Conservation (phyloP, 805 yeast species). For the Saccharomycopsis synnaedendra region DNA sequence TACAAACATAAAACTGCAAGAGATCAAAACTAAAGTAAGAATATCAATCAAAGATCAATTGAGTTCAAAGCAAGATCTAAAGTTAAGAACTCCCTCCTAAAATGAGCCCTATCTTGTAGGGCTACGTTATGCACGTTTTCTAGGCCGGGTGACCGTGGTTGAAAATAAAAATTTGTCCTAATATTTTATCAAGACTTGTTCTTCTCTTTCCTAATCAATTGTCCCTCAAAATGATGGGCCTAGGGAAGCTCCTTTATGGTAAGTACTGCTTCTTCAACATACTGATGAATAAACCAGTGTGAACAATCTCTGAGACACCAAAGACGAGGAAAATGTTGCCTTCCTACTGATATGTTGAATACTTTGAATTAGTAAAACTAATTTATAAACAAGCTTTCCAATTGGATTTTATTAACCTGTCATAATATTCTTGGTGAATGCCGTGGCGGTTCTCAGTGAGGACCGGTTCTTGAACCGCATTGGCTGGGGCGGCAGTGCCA, state of each 20-base stretch:
- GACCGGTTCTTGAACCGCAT: constrained; percentile 46
- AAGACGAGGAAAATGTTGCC: constrained; percentile 9
- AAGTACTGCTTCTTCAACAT: constrained; percentile 15
- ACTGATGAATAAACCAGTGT: constrained; percentile 4
- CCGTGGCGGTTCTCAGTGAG: constrained; percentile 48
- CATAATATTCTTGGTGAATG: constrained; percentile 39
- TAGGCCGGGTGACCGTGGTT: too few relatives aligned
- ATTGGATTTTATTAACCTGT: constrained; percentile 19
- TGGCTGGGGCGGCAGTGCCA: constrained; percentile 20
- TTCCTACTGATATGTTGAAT: constrained; percentile 1
- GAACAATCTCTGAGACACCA: constrained; percentile 6
- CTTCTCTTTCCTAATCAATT: neutral
- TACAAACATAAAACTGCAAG: too few relatives aligned
- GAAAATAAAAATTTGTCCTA: neutral
- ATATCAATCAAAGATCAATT: too few relatives aligned
- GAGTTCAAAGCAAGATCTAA: too few relatives aligned
- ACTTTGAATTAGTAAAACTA: neutral
- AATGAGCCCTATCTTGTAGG: too few relatives aligned
- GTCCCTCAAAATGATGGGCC: constrained; percentile 39
- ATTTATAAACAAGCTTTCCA: neutral
- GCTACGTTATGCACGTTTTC: too few relatives aligned
- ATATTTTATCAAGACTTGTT: neutral
- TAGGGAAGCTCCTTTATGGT: constrained; percentile 41
- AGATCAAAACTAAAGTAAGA: too few relatives aligned
- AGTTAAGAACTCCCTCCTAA: too few relatives aligned